A percentile compares a stretch with the other conserved stretches of the same genome.
Evolutionary conservation across 2,329 filamentous ascomycete species (phyloP).

Genomic region (Trichoderma koningii): DNA sequence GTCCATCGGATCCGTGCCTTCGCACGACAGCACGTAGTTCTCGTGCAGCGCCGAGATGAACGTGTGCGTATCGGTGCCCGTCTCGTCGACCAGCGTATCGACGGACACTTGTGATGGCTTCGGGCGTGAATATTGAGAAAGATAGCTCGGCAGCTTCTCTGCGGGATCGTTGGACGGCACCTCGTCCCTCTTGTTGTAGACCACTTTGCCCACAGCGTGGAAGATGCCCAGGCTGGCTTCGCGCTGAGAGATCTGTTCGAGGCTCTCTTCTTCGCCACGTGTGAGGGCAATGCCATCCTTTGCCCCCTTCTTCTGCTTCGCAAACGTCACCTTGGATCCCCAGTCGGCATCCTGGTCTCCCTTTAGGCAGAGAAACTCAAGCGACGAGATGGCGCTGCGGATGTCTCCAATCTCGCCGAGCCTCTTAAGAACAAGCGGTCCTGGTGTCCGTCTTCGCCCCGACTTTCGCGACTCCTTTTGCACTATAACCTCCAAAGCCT

Average conservation of each 20-base stretch:
- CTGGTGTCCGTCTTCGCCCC: constrained; percentile 72
- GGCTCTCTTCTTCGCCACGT: constrained; percentile 73
- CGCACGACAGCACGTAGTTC: constrained; percentile 87
- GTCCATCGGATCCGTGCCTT: constrained; percentile 53
- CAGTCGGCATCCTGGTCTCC: constrained; percentile 73
- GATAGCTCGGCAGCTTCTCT: constrained; percentile 61
- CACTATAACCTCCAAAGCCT: constrained; percentile 79
- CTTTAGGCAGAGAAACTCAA: constrained; percentile 89
- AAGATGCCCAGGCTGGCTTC: constrained; percentile 93
- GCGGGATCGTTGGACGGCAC: constrained; percentile 45
- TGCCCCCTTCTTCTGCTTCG: constrained; percentile 64
- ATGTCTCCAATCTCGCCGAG: constrained; percentile 90
- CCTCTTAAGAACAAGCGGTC: constrained; percentile 73
- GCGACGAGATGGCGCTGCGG: constrained; percentile 83
- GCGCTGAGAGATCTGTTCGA: constrained; percentile 80
- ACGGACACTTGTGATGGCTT: constrained; percentile 66
- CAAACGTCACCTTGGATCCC: constrained; percentile 72
- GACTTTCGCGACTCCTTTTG: constrained; percentile 83
- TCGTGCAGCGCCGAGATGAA: constrained; percentile 91
- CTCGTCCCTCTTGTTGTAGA: constrained; percentile 89
- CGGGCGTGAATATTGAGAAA: constrained; percentile 59
- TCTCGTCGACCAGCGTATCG: constrained; percentile 85
- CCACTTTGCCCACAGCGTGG: constrained; percentile 91
- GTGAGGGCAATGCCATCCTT: constrained; percentile 65
- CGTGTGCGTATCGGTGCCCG: constrained; percentile 86